Conservation (phyloP, 2,329 filamentous ascomycete genomes). For the Botrytis pseudocinerea region DNA sequence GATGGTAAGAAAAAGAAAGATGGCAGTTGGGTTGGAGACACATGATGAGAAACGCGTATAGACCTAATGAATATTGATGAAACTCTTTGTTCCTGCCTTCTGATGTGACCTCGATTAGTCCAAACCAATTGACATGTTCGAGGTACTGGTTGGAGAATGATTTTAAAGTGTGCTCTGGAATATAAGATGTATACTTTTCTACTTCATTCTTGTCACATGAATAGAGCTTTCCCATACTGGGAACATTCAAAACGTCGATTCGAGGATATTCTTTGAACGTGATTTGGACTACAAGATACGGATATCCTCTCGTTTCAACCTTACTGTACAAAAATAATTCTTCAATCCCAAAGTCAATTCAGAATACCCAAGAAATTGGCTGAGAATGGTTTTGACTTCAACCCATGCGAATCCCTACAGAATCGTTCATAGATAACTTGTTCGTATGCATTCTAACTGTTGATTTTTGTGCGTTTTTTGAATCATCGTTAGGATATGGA, state of each 20-base stretch:
- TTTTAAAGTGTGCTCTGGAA: not conserved
- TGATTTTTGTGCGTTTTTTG: too few species aligned
- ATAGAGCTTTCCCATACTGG: not conserved
- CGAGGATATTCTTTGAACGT: not conserved
- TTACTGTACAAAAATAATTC: not conserved
- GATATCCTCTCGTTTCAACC: accelerated
- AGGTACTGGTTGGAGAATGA: not conserved
- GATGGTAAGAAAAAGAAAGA: constrained; percentile 27
- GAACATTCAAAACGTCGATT: not conserved
- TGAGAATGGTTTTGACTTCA: not conserved
- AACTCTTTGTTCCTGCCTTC: not conserved
- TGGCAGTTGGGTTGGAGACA: constrained; percentile 28
- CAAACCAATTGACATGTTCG: not conserved
- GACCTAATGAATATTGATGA: constrained; percentile 3
- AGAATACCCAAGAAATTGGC: not conserved
- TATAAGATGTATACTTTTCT: not conserved
- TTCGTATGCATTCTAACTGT: too few species aligned
- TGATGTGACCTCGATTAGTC: not conserved
- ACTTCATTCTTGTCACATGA: not conserved
- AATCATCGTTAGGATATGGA: too few species aligned
- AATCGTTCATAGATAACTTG: too few species aligned
- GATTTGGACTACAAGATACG: not conserved
- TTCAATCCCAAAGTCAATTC: too few species aligned
- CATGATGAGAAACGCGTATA: constrained; percentile 14
- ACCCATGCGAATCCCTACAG: too few species aligned